Percentiles rank a stretch among this genome's conserved stretches.
Evolutionary conservation across 2,329 filamentous ascomycete genomes (phyloP).

Genomic region (Claviceps cyperi): DNA sequence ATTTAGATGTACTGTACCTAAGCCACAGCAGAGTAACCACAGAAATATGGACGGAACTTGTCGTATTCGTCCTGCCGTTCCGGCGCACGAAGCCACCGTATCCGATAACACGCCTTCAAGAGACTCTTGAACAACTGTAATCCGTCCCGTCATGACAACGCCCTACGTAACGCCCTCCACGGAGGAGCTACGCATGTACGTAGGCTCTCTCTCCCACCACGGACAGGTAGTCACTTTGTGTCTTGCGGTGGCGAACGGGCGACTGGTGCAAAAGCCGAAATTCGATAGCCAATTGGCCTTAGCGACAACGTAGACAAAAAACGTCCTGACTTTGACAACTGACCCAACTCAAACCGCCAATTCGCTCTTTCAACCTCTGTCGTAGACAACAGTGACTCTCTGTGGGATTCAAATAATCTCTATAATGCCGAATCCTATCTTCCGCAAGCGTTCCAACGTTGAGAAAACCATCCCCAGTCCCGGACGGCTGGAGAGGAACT

Average conservation of each 20-base stretch:
- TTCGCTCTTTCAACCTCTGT: background rate
- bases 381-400: background rate
- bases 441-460: conserved; percentile 31
- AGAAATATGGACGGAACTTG: background rate
- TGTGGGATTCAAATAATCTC: background rate
- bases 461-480: conserved; percentile 30
- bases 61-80: background rate
- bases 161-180: background rate
- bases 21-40: conserved; percentile 1
- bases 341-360: background rate
- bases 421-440: conserved; percentile 22
- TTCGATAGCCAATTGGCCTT: background rate
- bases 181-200: background rate
- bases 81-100: background rate
- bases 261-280: background rate
- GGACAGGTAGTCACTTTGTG: background rate
- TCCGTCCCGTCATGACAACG: too few relatives aligned
- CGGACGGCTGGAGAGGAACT: conserved; percentile 24
- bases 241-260: background rate
- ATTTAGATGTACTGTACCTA: too few relatives aligned
- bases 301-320: background rate
- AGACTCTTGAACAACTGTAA: background rate
- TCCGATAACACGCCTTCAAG: background rate
- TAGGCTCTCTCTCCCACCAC: background rate
- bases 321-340: background rate